A percentile compares a stretch with the other conserved stretches of the same genome.
phyloP scores from a whole-genome alignment of 176 grass and related monocot species.

The Zea luxurians region DNA sequence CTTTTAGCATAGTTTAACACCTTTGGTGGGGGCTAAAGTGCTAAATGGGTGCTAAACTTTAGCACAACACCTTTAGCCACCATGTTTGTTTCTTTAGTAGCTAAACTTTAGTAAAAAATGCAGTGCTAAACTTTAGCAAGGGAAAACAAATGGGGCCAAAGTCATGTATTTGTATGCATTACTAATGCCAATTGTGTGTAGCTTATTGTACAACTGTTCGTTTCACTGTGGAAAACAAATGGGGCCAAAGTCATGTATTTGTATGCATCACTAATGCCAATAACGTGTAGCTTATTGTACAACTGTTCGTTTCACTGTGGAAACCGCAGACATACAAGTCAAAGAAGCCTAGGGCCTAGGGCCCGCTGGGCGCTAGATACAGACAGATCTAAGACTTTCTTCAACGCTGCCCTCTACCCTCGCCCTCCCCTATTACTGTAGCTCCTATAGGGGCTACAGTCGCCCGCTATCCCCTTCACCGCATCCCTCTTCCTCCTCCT shows the following conservation, averaged over 20 bases:
- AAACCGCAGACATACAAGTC: background rate
- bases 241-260: conserved; percentile 5
- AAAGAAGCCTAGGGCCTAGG: background rate
- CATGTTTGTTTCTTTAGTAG: too few relatives aligned
- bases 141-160: background rate
- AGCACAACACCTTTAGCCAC: too few relatives aligned
- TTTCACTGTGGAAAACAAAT: background rate
- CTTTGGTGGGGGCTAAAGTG: too few relatives aligned
- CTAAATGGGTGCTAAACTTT: too few relatives aligned
- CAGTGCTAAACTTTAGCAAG: too few relatives aligned
- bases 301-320: background rate
- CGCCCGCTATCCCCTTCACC: too few relatives aligned
- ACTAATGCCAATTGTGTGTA: background rate
- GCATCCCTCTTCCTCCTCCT: too few relatives aligned
- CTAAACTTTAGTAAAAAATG: too few relatives aligned
- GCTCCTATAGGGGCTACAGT: too few relatives aligned
- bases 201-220: conserved; percentile 1
- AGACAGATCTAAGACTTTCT: background rate
- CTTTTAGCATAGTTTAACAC: too few relatives aligned
- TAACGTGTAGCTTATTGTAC: background rate
- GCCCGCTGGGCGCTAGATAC: background rate
- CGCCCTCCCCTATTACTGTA: too few relatives aligned
- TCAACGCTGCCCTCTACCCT: too few relatives aligned
- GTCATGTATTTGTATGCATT: background rate
- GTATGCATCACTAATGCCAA: conserved; percentile 4